phyloP scores from a whole-genome alignment of 108 stramenopile genomes.

The Discostella stelligeroides region DNA sequence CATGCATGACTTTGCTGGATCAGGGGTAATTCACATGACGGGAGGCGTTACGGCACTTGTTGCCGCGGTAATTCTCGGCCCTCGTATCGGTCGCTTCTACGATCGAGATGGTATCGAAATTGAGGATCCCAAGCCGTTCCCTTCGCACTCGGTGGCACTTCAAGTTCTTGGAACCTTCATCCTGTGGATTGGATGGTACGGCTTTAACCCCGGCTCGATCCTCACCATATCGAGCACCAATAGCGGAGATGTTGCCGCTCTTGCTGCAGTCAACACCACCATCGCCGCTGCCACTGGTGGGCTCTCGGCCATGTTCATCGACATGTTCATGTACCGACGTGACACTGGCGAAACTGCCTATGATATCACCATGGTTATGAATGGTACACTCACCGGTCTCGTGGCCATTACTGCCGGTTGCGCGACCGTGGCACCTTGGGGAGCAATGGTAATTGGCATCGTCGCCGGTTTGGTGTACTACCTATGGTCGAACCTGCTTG shows the following conservation, averaged over 20 bases:
- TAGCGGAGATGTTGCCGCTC: slow-evolving; percentile 58
- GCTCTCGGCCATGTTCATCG: slow-evolving; percentile 68
- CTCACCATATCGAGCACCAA: slow-evolving; percentile 44
- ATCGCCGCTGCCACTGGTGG: slow-evolving; percentile 59
- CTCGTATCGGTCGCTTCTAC: slow-evolving; percentile 81
- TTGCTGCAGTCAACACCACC: slow-evolving; percentile 81
- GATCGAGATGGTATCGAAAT: slow-evolving; percentile 68
- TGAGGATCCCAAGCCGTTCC: slow-evolving; percentile 63
- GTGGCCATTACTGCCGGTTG: slow-evolving; percentile 77
- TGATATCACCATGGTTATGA: slow-evolving; percentile 61
- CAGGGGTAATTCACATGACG: slow-evolving; percentile 80
- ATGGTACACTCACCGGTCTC: slow-evolving; percentile 68
- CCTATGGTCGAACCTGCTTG: slow-evolving; percentile 41
- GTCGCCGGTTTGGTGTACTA: slow-evolving; percentile 64
- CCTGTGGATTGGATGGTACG: slow-evolving; percentile 90
- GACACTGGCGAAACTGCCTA: slow-evolving; percentile 49
- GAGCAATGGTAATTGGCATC: slow-evolving; percentile 74
- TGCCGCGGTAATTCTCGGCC: slow-evolving; percentile 62
- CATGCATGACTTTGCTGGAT: slow-evolving; percentile 80
- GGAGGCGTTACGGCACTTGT: slow-evolving; percentile 62
- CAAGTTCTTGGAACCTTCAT: slow-evolving; percentile 78
- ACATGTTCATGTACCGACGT: slow-evolving; percentile 49
- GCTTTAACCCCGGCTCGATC: slow-evolving; percentile 92
- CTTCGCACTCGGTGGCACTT: slow-evolving; percentile 81
- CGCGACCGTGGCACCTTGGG: slow-evolving; percentile 75